Base-by-base conservation (phyloP, 169 alveolate genomes). In the Cryptosporidium ubiquitum region DNA sequence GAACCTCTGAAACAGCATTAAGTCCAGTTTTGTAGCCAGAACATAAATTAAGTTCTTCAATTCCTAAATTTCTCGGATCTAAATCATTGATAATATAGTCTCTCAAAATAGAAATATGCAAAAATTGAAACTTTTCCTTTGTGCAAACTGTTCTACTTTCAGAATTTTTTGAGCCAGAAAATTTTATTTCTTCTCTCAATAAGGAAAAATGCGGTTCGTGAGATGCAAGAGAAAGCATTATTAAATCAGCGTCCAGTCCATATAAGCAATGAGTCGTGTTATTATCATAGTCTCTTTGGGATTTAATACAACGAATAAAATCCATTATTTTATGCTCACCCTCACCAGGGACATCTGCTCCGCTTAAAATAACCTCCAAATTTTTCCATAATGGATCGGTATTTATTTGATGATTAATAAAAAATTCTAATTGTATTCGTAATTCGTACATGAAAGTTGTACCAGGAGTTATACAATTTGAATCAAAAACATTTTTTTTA, bases 261-360 rank as follows among this genome's bases (percentile, higher is more conserved):
- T 99, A 98, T 47, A 98, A 93, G 91, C 99, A 98, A 92, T 99
- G 99, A 49, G 97, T 94, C 0, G 96, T 96, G 91, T 98, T 96
- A 9, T 99, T 96, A 93, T 93, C 93, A 85, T 95, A 95, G 57
- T 93, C 91, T 20, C 57, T 70, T 47, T 94, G 91, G 5, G 93
- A 66, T 86, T 96, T 94, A 74, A 89, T 91, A 89, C 85, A 91
- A 52, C 95, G 68, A 7, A 99, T 97, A 91, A 94, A 98, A 85
- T 97, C 97, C 97, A 97, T 96, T 37, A 99, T 98, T 93, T 99
- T 99, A 93, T 99, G 99, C 86, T 99, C 99, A 18, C 99, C 99
- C 91, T 98, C 99, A 37, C 99, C 99, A n/a, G 99, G 99, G 0
- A 96, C 98, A 70, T 95, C 96, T 0, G 98, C 95, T 66, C 98